Conservation (phyloP, 768 basidiomycete species). For the Pisolithus tinctorius region DNA sequence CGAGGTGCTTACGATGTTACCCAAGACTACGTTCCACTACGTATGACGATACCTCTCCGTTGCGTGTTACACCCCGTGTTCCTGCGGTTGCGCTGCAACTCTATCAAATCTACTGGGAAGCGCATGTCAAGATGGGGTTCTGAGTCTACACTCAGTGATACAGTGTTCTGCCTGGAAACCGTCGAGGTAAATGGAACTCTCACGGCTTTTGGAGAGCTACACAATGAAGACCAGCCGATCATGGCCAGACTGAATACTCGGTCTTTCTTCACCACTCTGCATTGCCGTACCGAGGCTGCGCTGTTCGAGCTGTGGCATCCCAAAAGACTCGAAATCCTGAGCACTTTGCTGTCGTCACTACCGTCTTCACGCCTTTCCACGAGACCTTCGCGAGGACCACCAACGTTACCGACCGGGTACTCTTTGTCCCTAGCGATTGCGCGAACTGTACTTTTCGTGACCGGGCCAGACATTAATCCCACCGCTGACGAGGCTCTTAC, state of each 20-base stretch:
- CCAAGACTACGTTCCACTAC: constrained; percentile 37
- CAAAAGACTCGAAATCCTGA: constrained; percentile 47
- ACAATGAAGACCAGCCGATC: constrained; percentile 35
- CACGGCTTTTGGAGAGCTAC: constrained; percentile 43
- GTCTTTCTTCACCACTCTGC: constrained; percentile 40
- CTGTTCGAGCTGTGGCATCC: constrained; percentile 64
- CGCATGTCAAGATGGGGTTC: constrained; percentile 26
- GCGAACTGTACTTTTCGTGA: constrained; percentile 59
- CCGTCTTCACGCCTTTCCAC: constrained; percentile 16
- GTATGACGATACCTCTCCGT: constrained; percentile 37
- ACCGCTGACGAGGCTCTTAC: constrained; percentile 56
- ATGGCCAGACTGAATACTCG: constrained; percentile 36
- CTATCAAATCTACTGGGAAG: constrained; percentile 15
- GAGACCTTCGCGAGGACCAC: constrained; percentile 16
- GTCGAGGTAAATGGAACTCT: constrained; percentile 42
- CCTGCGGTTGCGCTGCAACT: constrained; percentile 41
- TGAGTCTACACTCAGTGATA: constrained; percentile 38
- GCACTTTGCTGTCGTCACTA: constrained; percentile 39
- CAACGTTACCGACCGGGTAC: constrained; percentile 48
- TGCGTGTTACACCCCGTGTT: constrained; percentile 46
- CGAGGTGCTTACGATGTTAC: constrained; percentile 9
- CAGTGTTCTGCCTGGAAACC: constrained; percentile 52
- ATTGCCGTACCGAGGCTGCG: constrained; percentile 49
- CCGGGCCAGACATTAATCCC: constrained; percentile 78
- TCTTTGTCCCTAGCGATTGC: constrained; percentile 51